phyloP scores from a whole-genome alignment of 2,329 filamentous ascomycete species.

The Fusarium metavorans region DNA sequence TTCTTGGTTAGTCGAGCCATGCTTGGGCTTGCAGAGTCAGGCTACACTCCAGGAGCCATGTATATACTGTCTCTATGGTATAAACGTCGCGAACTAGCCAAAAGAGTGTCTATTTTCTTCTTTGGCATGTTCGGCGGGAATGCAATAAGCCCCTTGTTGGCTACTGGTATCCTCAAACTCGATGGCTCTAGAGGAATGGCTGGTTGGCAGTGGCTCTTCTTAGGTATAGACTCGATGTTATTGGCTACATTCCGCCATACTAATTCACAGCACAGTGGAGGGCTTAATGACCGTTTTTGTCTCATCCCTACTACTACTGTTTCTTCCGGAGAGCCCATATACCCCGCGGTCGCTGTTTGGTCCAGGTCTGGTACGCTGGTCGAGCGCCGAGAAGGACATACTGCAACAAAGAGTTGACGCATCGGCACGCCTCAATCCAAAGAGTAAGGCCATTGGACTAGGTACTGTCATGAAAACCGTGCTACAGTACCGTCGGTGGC shows the following conservation, averaged over 20 bases:
- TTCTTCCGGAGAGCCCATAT: slow-evolving; percentile 6
- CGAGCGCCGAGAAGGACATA: background rate
- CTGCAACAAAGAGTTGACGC: slow-evolving; percentile 28
- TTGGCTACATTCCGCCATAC: background rate
- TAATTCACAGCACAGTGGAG: slow-evolving; percentile 51
- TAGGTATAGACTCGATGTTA: slow-evolving; percentile 50
- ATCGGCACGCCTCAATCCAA: slow-evolving; percentile 4
- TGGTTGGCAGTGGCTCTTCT: slow-evolving; percentile 65
- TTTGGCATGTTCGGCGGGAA: slow-evolving; percentile 66
- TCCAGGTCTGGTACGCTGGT: background rate
- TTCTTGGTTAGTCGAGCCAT: slow-evolving; percentile 59
- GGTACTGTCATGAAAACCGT: slow-evolving; percentile 13
- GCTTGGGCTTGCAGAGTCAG: slow-evolving; percentile 62
- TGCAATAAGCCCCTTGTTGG: slow-evolving; percentile 61
- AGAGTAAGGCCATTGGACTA: slow-evolving; percentile 1
- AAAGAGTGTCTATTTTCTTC: slow-evolving; percentile 63
- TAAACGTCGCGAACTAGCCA: slow-evolving; percentile 57
- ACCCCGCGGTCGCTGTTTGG: background rate
- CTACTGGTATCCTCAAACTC: slow-evolving; percentile 60
- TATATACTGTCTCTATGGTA: slow-evolving; percentile 67
- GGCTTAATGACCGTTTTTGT: slow-evolving; percentile 39
- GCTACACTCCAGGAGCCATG: slow-evolving; percentile 64
- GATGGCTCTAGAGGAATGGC: slow-evolving; percentile 54
- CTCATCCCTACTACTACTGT: background rate
- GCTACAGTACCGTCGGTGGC: slow-evolving; percentile 24